Evolutionary conservation across 257 asterid genomes (phyloP).

Genomic region (Coffea canephora): DNA sequence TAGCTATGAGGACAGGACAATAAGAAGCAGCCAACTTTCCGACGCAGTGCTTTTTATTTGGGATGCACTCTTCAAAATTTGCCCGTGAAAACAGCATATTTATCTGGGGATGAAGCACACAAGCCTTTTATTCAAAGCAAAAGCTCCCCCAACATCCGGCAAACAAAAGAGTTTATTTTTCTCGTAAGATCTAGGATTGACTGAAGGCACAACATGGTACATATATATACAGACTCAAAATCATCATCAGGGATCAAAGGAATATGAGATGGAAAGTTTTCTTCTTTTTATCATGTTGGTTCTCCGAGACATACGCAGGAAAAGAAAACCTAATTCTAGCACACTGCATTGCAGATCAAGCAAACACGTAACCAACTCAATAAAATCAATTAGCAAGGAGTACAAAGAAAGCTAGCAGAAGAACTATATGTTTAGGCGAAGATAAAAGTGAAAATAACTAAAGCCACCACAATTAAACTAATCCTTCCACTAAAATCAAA

Average conservation of each 20-base stretch:
- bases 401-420: neutral
- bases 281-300: neutral
- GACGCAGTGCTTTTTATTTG: neutral
- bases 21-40: neutral
- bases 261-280: neutral
- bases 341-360: neutral
- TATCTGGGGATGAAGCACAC: neutral
- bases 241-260: neutral
- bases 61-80: too few relatives aligned
- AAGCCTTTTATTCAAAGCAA: neutral
- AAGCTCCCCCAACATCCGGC: neutral
- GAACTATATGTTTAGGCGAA: neutral
- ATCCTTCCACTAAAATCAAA: slow-evolving; percentile 10
- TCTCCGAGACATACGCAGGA: neutral
- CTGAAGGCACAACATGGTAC: neutral
- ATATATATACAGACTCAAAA: too few relatives aligned
- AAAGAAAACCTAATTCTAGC: neutral
- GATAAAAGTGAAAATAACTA: neutral
- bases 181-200: neutral
- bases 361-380: neutral
- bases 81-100: neutral
- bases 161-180: too few relatives aligned
- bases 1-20: too few relatives aligned
- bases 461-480: neutral
- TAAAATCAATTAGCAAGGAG: neutral